These are phyloP conservation scores for Spatholobus suberectus DNA, from an alignment of 306 rosid species.

Conservation along the genomic window DNA sequence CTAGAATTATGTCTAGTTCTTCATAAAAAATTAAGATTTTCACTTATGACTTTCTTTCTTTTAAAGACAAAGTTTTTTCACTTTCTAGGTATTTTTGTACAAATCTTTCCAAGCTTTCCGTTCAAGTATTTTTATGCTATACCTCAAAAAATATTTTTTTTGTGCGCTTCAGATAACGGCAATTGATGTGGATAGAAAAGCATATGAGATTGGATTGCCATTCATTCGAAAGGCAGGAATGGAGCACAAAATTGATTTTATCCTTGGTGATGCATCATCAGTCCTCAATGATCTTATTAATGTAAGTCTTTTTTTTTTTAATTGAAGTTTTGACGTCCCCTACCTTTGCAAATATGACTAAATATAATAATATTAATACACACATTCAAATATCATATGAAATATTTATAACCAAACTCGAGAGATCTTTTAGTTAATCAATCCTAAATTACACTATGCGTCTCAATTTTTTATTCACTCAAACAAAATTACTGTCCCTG, in stretches of 20 bases:
- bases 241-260: constrained; percentile 54
- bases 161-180: constrained; percentile 54
- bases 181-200: constrained; percentile 48
- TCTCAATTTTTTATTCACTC: not conserved
- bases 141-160: no score
- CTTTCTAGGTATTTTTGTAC: no score
- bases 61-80: no score
- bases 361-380: not conserved
- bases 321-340: not conserved
- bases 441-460: no score
- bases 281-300: constrained; percentile 39
- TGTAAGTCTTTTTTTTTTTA: constrained; percentile 32
- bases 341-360: not conserved
- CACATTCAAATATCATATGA: not conserved
- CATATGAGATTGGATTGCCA: constrained; percentile 53
- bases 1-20: no score
- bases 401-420: not conserved
- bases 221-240: constrained; percentile 57
- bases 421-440: no score
- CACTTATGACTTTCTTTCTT: no score
- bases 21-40: no score
- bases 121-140: no score
- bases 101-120: no score
- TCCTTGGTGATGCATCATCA: constrained; percentile 37
- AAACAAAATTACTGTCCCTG: not conserved